Percentiles rank a stretch among this genome's conserved stretches.
Conservation (phyloP, 2,329 filamentous ascomycete species). For the Alternaria sp. region DNA sequence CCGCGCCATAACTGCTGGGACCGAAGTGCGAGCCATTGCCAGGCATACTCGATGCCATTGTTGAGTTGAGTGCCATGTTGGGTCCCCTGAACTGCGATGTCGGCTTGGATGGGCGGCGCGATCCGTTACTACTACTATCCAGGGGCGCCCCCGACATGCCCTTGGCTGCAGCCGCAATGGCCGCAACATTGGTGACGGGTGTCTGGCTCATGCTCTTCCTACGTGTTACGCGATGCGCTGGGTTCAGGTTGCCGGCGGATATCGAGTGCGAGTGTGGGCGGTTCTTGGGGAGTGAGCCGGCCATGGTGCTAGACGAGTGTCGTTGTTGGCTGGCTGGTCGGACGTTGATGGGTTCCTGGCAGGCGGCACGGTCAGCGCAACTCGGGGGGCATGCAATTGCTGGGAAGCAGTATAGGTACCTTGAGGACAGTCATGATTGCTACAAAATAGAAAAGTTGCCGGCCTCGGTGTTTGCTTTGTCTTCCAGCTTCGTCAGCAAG, state of each 20-base stretch:
- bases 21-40: constrained; percentile 56
- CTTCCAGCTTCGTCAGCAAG: constrained; percentile 24
- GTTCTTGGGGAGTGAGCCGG: constrained; percentile 70
- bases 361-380: constrained; percentile 40
- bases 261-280: constrained; percentile 85
- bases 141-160: constrained; percentile 70
- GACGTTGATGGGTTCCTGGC: constrained; percentile 53
- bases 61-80: constrained; percentile 64
- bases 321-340: constrained; percentile 58
- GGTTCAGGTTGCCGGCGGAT: constrained; percentile 78
- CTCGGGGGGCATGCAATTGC: constrained; percentile 22
- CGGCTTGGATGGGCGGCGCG: constrained; percentile 74
- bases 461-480: constrained; percentile 26
- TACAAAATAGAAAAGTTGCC: constrained; percentile 10
- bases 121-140: constrained; percentile 53
- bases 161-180: constrained; percentile 74
- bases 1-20: constrained; percentile 46
- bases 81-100: constrained; percentile 56
- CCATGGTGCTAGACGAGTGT: constrained; percentile 58
- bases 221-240: constrained; percentile 85
- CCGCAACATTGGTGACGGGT: constrained; percentile 75
- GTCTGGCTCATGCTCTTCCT: constrained; percentile 91
- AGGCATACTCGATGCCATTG: constrained; percentile 74
- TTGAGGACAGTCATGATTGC: constrained; percentile 52
- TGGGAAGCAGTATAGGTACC: constrained; percentile 30